phyloP scores from a whole-genome alignment of 495 filamentous ascomycete species.

The Trichoderma reesei region DNA sequence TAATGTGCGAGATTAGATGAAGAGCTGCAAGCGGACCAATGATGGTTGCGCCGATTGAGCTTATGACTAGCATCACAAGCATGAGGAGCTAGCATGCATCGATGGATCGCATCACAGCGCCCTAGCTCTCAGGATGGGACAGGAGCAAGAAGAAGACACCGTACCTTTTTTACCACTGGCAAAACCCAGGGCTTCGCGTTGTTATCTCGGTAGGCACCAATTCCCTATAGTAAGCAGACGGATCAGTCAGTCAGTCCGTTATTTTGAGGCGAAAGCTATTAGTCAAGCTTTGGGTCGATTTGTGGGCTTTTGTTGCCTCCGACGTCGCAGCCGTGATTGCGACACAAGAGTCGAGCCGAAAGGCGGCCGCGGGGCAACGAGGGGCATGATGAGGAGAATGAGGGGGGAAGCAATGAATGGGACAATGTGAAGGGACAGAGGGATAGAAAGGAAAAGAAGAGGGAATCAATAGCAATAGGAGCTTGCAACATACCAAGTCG shows the following conservation, averaged over 20 bases:
- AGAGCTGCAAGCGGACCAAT: slow-evolving; percentile 8
- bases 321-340: slow-evolving; percentile 3
- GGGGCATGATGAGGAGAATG: not conserved
- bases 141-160: slow-evolving; percentile 14
- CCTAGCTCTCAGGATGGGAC: not conserved
- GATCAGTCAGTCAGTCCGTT: not conserved
- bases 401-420: not conserved
- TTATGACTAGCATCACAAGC: slow-evolving; percentile 7
- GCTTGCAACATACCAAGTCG: slow-evolving; percentile 48
- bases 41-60: slow-evolving; percentile 7
- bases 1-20: not conserved
- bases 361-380: not conserved
- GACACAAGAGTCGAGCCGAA: not conserved
- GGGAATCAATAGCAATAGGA: not conserved
- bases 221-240: slow-evolving; percentile 42
- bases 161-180: slow-evolving; percentile 90
- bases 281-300: not conserved
- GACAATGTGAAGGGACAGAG: not conserved
- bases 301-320: slow-evolving; percentile 13
- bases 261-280: not conserved
- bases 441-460: not conserved
- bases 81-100: slow-evolving; percentile 19
- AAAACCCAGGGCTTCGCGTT: slow-evolving; percentile 97
- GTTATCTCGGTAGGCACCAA: slow-evolving; percentile 93
- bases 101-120: slow-evolving; percentile 18